Evolutionary conservation across 1,284 basidiomycete genomes (phyloP).

Genomic region (Phlebopus sp.): DNA sequence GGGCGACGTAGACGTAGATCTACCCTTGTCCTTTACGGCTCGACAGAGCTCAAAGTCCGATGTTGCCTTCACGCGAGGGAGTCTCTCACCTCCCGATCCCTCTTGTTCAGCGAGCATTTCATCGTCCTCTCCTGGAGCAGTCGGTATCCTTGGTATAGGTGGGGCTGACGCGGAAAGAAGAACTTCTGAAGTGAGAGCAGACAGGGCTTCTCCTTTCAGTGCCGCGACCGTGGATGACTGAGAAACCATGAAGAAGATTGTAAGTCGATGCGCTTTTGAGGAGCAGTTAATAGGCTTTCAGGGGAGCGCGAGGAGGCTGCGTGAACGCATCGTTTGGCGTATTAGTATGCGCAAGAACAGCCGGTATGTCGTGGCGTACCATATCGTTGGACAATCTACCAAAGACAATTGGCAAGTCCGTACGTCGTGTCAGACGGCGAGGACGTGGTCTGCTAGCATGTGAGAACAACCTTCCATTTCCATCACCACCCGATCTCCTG

Average conservation of each 20-base stretch:
- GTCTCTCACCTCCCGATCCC: slow-evolving; percentile 31
- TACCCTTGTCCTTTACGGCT: slow-evolving; percentile 48
- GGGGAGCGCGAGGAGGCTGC: slow-evolving; percentile 42
- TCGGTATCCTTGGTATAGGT: slow-evolving; percentile 14
- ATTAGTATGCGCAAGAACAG: not conserved
- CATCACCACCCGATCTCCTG: slow-evolving; percentile 13
- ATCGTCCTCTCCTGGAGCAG: slow-evolving; percentile 22
- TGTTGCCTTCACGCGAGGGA: slow-evolving; percentile 43
- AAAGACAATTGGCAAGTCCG: not conserved
- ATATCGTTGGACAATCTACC: slow-evolving; percentile 12
- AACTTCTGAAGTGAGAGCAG: slow-evolving; percentile 54
- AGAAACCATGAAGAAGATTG: slow-evolving; percentile 55
- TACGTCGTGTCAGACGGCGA: too few relatives aligned
- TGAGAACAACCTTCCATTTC: slow-evolving; percentile 27
- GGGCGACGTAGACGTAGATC: slow-evolving; percentile 29
- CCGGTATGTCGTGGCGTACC: slow-evolving; percentile 18
- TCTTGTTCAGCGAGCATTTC: slow-evolving; percentile 18
- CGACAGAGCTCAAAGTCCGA: slow-evolving; percentile 68
- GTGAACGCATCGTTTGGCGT: not conserved
- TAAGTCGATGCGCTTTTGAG: slow-evolving; percentile 70
- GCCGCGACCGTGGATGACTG: too few relatives aligned
- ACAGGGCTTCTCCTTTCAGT: slow-evolving; percentile 61
- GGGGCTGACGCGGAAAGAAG: slow-evolving; percentile 13
- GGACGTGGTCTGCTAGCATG: not conserved
- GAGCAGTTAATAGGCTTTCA: slow-evolving; percentile 63